Conservation (phyloP, 768 basidiomycete species). For the Nevesoporus exiguus region DNA sequence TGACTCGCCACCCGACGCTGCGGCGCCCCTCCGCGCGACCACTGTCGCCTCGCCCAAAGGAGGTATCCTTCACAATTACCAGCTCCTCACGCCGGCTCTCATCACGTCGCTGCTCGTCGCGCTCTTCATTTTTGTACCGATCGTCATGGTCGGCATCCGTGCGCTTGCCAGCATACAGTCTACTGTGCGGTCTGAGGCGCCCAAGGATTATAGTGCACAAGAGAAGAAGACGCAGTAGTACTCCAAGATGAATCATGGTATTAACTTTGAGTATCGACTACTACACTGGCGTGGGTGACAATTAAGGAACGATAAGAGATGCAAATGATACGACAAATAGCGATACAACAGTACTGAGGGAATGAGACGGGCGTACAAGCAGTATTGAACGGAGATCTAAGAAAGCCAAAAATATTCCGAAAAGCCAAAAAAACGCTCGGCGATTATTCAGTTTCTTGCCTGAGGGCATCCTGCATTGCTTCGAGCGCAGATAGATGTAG, state of each 20-base stretch:
- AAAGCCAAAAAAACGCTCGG: neutral
- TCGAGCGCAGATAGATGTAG: conserved; percentile 52
- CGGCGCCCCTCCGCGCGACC: conserved; percentile 32
- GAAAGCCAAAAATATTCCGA: neutral
- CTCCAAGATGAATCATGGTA: conserved; percentile 18
- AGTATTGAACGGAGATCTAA: conserved; percentile 14
- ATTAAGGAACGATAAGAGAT: conserved; percentile 24
- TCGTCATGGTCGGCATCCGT: conserved; percentile 58
- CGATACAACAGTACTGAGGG: conserved; percentile 29
- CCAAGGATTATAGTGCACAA: conserved; percentile 62
- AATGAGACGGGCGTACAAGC: conserved; percentile 9
- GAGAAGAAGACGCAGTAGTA: conserved; percentile 76
- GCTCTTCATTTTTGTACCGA: conserved; percentile 66
- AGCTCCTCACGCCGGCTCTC: conserved; percentile 72
- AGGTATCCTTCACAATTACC: conserved; percentile 70
- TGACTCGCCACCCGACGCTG: conserved; percentile 24
- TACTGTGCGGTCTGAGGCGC: conserved; percentile 56
- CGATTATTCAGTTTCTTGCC: conserved; percentile 25
- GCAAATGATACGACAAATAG: conserved; percentile 23
- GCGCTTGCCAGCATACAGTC: conserved; percentile 75
- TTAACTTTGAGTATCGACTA: conserved; percentile 18
- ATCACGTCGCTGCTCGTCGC: conserved; percentile 62
- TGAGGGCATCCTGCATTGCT: conserved; percentile 41
- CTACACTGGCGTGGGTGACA: conserved; percentile 14
- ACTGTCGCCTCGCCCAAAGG: conserved; percentile 34